Percentiles rank a stretch among this genome's conserved stretches.
Conservation (phyloP, 2,329 filamentous ascomycete species). For the Didymella keratinophila region DNA sequence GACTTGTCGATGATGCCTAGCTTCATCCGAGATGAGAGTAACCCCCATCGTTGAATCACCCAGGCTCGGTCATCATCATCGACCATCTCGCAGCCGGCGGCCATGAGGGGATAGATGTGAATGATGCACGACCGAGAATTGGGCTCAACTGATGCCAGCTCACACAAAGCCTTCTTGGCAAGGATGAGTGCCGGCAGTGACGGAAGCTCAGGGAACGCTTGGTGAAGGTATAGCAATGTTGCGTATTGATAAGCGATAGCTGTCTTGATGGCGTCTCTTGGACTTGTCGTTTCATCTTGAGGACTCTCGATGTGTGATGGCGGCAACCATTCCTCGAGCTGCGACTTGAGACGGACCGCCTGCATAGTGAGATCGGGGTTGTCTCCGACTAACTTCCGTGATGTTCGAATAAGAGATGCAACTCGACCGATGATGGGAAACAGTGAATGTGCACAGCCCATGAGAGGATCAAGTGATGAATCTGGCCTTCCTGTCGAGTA, state of each 20-base stretch:
- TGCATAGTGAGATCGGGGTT: slow-evolving; percentile 68
- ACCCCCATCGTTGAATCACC: slow-evolving; percentile 69
- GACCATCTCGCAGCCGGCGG: slow-evolving; percentile 70
- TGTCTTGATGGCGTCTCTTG: slow-evolving; percentile 71
- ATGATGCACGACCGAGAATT: slow-evolving; percentile 70
- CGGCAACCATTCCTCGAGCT: slow-evolving; percentile 68
- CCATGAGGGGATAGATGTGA: slow-evolving; percentile 74
- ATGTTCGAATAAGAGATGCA: slow-evolving; percentile 70
- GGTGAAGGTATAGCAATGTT: slow-evolving; percentile 71
- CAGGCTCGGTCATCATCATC: slow-evolving; percentile 68
- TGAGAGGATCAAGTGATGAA: slow-evolving; percentile 71
- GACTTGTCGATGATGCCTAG: slow-evolving; percentile 74
- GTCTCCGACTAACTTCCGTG: slow-evolving; percentile 64
- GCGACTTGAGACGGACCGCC: slow-evolving; percentile 67
- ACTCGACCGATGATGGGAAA: slow-evolving; percentile 74
- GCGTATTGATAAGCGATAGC: slow-evolving; percentile 73
- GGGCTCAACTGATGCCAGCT: slow-evolving; percentile 69
- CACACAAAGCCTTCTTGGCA: slow-evolving; percentile 67
- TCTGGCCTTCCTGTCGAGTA: slow-evolving; percentile 48
- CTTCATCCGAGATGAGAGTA: slow-evolving; percentile 68
- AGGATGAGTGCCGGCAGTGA: slow-evolving; percentile 65
- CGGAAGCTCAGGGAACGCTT: slow-evolving; percentile 73
- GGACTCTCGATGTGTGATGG: slow-evolving; percentile 66
- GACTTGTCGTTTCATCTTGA: slow-evolving; percentile 68
- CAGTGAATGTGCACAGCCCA: slow-evolving; percentile 72